Conservation (phyloP, 2,329 filamentous ascomycete genomes). For the Fusarium chlamydosporum region DNA sequence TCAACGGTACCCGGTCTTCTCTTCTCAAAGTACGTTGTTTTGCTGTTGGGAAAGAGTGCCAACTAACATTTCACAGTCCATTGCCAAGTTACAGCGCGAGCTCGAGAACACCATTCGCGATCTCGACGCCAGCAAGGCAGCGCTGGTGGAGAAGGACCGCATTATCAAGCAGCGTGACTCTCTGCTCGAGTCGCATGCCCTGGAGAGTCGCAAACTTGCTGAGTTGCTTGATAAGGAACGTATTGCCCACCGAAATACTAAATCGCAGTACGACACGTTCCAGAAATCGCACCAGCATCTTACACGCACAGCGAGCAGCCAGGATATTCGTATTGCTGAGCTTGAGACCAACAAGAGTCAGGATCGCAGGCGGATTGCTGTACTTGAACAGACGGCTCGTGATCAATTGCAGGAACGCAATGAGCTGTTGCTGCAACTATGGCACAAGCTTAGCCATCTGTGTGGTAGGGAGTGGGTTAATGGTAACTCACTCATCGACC, state of each 20-base stretch:
- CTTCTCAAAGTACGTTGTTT: constrained; percentile 76
- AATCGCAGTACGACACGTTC: constrained; percentile 87
- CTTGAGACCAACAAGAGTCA: constrained; percentile 83
- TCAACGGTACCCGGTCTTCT: constrained; percentile 86
- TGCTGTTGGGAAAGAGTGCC: background rate
- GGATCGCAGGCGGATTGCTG: constrained; percentile 81
- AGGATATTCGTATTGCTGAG: constrained; percentile 87
- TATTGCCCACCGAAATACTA: constrained; percentile 85
- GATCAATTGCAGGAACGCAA: constrained; percentile 93
- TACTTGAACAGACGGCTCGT: constrained; percentile 83
- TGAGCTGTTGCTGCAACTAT: constrained; percentile 86
- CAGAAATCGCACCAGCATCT: constrained; percentile 90
- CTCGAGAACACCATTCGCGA: constrained; percentile 87
- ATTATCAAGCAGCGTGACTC: constrained; percentile 90
- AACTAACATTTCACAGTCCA: constrained; percentile 68
- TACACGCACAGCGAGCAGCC: constrained; percentile 85
- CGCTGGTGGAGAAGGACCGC: constrained; percentile 90
- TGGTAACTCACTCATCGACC: constrained; percentile 88
- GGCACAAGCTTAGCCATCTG: constrained; percentile 87
- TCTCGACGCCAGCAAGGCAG: constrained; percentile 81
- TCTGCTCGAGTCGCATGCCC: constrained; percentile 87
- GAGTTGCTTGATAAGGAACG: constrained; percentile 95
- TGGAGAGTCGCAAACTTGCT: constrained; percentile 86
- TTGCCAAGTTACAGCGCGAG: constrained; percentile 88
- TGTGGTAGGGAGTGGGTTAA: constrained; percentile 95